These are phyloP conservation scores for Quercus robur DNA, from an alignment of 306 rosid genomes.

Conservation along the genomic window DNA sequence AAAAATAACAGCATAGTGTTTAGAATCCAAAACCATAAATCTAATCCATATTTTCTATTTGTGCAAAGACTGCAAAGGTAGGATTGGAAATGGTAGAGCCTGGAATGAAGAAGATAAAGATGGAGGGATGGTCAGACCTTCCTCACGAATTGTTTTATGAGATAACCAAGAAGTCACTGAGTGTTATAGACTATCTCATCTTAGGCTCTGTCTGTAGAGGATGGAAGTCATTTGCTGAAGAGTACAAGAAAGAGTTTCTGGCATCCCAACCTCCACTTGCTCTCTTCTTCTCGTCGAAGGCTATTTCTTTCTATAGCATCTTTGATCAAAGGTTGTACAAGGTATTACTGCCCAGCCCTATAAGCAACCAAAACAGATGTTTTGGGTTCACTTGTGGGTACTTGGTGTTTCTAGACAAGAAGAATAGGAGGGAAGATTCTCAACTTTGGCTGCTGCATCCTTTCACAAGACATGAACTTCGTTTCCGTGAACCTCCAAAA, in stretches of 20 bases:
- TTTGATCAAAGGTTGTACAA: not conserved
- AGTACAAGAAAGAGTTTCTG: not conserved
- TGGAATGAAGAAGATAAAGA: not conserved
- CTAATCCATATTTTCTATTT: no score
- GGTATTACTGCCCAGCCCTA: not conserved
- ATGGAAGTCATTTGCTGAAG: not conserved
- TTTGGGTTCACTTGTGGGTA: not conserved
- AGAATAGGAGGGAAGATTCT: not conserved
- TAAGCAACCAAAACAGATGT: not conserved
- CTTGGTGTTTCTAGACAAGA: not conserved
- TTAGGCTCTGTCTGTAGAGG: not conserved
- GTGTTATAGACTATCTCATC: not conserved
- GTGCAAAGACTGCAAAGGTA: no score
- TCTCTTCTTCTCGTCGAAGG: not conserved
- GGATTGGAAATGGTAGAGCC: no score
- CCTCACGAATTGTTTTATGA: not conserved
- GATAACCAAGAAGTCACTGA: not conserved
- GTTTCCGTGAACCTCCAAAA: not conserved
- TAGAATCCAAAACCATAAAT: no score
- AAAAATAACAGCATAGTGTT: no score
- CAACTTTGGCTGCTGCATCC: not conserved
- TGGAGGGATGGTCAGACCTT: not conserved
- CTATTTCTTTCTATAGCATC: not conserved
- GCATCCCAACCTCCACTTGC: not conserved
- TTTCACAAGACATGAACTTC: not conserved